A percentile compares a stretch with the other conserved stretches of the same genome.
Evolutionary conservation across 2,329 filamentous ascomycete genomes (phyloP).

Genomic region (Fusarium burgessii): DNA sequence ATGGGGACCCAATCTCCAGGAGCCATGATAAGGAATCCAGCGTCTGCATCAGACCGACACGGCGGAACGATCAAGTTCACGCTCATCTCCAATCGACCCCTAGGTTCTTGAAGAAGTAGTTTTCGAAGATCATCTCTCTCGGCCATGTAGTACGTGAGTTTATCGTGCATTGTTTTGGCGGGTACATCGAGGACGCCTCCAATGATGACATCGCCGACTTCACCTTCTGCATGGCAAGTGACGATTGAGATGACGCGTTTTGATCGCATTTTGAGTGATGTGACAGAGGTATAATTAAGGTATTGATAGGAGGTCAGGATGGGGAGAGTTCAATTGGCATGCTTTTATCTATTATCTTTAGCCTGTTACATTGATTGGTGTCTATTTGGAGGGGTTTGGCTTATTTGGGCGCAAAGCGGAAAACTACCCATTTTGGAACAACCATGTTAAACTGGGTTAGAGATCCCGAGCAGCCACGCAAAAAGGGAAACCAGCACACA

Average conservation of each 20-base stretch:
- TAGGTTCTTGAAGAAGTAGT: conserved; percentile 5
- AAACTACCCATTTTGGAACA: conserved; percentile 3
- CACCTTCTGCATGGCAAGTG: conserved; percentile 55
- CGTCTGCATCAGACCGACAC: conserved; percentile 56
- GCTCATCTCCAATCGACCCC: conserved; percentile 16
- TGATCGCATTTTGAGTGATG: conserved; percentile 10
- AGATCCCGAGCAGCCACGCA: conserved; percentile 13
- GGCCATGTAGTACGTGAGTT: conserved; percentile 56
- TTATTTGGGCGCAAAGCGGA: conserved; percentile 11
- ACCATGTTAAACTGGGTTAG: conserved; percentile 5
- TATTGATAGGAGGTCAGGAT: background rate
- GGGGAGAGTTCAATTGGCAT: background rate
- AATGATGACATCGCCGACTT: conserved; percentile 62
- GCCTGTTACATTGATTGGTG: background rate
- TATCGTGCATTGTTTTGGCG: conserved; percentile 61
- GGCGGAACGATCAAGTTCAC: background rate
- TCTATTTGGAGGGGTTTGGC: background rate
- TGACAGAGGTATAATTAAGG: background rate
- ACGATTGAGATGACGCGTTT: conserved; percentile 48
- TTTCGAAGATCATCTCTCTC: conserved; percentile 54
- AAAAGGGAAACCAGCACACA: background rate
- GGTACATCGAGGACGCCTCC: conserved; percentile 59
- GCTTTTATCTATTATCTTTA: conserved; percentile 3
- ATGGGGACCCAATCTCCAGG: conserved; percentile 43
- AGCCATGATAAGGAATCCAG: conserved; percentile 54